phyloP scores from a whole-genome alignment of 108 stramenopile genomes.

The Conticribra weissflogii region DNA sequence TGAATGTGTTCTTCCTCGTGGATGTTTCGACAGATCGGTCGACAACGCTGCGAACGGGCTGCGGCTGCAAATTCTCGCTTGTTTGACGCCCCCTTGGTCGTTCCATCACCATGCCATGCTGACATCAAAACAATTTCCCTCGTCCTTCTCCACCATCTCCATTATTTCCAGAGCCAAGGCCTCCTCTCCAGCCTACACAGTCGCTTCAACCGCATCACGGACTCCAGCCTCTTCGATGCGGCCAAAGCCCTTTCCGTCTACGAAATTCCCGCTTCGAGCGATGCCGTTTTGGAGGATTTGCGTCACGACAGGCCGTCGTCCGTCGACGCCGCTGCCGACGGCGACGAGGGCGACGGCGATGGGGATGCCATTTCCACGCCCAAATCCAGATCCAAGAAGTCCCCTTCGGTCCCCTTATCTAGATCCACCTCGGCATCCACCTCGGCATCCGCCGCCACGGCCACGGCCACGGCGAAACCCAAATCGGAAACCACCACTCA shows the following conservation, averaged over 20 bases:
- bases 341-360: not conserved
- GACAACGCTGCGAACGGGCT: no score
- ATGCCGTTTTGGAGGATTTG: slow-evolving; percentile 41
- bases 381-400: no score
- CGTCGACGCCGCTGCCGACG: not conserved
- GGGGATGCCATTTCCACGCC: no score
- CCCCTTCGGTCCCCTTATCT: no score
- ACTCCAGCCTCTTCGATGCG: slow-evolving; percentile 66
- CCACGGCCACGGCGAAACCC: no score
- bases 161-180: slow-evolving; percentile 70
- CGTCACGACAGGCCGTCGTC: not conserved
- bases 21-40: no score
- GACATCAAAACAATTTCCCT: not conserved
- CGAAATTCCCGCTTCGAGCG: slow-evolving; percentile 49
- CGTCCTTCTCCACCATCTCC: not conserved
- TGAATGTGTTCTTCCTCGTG: not conserved
- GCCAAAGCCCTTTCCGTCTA: slow-evolving; percentile 58
- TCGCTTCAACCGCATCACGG: slow-evolving; percentile 69
- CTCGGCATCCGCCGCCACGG: no score
- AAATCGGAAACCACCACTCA: not conserved
- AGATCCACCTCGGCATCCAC: no score
- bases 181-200: slow-evolving; percentile 51
- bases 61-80: no score
- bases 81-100: not conserved
- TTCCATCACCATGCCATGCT: not conserved